Evolutionary conservation across 495 filamentous ascomycete species (phyloP).

Genomic region (Darksidea phi): DNA sequence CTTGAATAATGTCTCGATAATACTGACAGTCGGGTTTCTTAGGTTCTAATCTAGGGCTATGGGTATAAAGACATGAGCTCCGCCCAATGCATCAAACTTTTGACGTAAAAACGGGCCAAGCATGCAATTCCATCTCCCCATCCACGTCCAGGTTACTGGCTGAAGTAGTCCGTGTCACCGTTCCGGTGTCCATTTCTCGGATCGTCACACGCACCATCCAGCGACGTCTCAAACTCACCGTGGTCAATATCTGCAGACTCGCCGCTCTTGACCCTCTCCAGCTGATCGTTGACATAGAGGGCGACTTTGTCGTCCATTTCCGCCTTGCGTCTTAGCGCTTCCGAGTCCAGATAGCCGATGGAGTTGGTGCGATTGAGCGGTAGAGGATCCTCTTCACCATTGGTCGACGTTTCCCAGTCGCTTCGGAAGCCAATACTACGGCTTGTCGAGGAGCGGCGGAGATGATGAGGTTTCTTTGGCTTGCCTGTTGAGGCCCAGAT

Average conservation of each 20-base stretch:
- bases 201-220: constrained; percentile 34
- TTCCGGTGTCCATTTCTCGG: constrained; percentile 17
- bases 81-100: no score
- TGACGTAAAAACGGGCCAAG: not conserved
- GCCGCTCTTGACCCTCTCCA: constrained; percentile 38
- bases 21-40: not conserved
- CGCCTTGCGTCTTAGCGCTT: constrained; percentile 37
- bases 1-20: no score
- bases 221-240: constrained; percentile 43
- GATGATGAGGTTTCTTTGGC: constrained; percentile 47
- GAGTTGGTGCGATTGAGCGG: constrained; percentile 34
- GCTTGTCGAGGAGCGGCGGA: constrained; percentile 78
- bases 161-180: constrained; percentile 20
- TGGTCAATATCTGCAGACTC: constrained; percentile 22
- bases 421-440: constrained; percentile 85
- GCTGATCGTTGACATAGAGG: constrained; percentile 43
- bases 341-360: constrained; percentile 37
- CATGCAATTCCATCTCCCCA: not conserved
- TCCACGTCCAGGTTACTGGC: not conserved
- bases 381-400: constrained; percentile 46
- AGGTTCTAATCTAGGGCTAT: constrained; percentile 19
- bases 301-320: constrained; percentile 43
- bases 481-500: constrained; percentile 60
- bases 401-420: constrained; percentile 62
- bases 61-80: not conserved